Evolutionary conservation across 2,329 filamentous ascomycete species (phyloP), one percentile per base, ranked within the genome.

Genomic region (Alternaria ethzedia): DNA sequence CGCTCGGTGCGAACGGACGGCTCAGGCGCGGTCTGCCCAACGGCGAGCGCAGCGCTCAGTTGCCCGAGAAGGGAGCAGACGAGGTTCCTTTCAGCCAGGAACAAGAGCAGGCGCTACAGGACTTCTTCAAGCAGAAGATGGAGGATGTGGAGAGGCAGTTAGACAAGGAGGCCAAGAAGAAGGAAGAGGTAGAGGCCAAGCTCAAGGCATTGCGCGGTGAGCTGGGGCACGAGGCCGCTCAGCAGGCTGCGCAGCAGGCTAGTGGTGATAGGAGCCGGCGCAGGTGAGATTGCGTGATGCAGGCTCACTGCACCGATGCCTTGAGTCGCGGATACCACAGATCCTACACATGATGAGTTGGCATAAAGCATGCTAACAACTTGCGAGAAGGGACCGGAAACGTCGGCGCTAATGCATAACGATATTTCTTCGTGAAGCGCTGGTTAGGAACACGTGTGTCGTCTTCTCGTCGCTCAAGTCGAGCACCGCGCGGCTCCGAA

Each of bases 221-320:
- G 47, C 60, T 77, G 63, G 79, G 72, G 25, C 78, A 78, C 44
- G 78, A 78, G 58, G 78, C 77, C 15, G 73, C 77, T 23, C 75
- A 78, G 63, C 75, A 78, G 64, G 78, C 78, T 13, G 73, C 76
- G n/a, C 77, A 79, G 49, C 76, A 79, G 58, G 78, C 78, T 7
- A 78, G 76, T 55, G 78, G 78, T 9, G 78, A 79, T 51, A 61
- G 78, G 54, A 79, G 75, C 64, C 70, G 78, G 50, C 70, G 78
- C 61, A 71, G 78, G 56, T 79, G 71, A 75, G 68, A 15, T 44
- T 32, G 13, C 17, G 30, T 52, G 28, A 21, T 15, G n/a, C 13
- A 36, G 12, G 2, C 28, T 41, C 30, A 52, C 2, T 21, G 20
- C 17, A 13, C 21, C n/a, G 49, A 36, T 12, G 21, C 21, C 49